Evolutionary conservation across 2,329 filamentous ascomycete species (phyloP), one percentile per base, ranked within the genome.

Genomic region (Verticillium alfalfae): DNA sequence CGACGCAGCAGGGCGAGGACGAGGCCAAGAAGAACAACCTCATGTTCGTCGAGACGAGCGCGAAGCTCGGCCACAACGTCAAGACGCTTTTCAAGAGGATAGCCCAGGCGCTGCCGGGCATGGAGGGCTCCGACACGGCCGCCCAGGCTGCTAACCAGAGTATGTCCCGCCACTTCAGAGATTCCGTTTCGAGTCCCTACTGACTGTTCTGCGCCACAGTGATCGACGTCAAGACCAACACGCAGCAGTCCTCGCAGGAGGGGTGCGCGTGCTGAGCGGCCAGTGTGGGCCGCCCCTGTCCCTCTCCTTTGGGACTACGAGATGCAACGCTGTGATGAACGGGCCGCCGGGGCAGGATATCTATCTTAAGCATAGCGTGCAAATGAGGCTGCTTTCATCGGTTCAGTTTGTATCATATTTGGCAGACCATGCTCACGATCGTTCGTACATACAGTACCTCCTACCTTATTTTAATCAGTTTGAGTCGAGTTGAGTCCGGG

Each of bases 1-100:
- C 94, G 52, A 96, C 93, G 39, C 89, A 91, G 72, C 93, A 98
- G 77, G 95, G 95, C 63, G 95, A 99, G 77, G 95, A 98, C 70
- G 95, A 99, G 79, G 94, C 94, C 54, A 97, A 96, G 85, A 94
- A 94, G 83, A 94, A 97, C 77, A 95, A 95, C 67, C 81, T 97
- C 68, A 97, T 99, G 91, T 99, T 99, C 73, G 95, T 99, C 70
- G 95, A 99, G 83, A 99, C 95, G 60, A 97, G 93, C 76, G 95
- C 95, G 60, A 99, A 99, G 84, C 84, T 97, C 13, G 93, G 96
- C 49, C 93, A 98, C 78, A 99, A 99, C 73, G 96, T 99, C 69
- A 99, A 99, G 84, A 91, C 90, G 68, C 82, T 99, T 62, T 99
- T 99, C 81, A 92, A 93, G 83, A 90, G 93, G 81, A 99, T 99